These are phyloP conservation scores for Citrus australasica DNA, from an alignment of 345 rosid species.

Conservation along the genomic window DNA sequence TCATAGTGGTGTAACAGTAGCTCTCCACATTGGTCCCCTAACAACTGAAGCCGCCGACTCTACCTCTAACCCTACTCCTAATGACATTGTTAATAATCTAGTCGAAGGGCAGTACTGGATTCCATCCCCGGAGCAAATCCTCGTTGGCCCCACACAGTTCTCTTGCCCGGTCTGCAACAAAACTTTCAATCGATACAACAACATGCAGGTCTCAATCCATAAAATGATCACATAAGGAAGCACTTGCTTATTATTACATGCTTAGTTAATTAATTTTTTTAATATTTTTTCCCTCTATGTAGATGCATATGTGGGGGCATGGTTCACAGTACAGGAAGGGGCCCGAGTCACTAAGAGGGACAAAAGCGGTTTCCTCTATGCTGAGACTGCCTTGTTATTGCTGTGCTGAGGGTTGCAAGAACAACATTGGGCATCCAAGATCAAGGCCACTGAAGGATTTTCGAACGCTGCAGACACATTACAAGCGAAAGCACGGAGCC, in stretches of 20 bases:
- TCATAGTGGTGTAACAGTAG: conserved; percentile 54
- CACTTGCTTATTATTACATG: too few relatives aligned
- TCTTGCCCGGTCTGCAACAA: conserved; percentile 86
- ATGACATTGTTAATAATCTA: conserved; percentile 18
- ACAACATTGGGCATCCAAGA: conserved; percentile 82
- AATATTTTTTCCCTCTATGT: background rate
- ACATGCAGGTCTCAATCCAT: conserved; percentile 66
- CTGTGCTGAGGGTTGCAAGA: conserved; percentile 76
- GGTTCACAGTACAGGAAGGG: conserved; percentile 89
- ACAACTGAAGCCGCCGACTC: conserved; percentile 20
- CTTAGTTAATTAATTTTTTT: too few relatives aligned
- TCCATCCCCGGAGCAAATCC: conserved; percentile 83
- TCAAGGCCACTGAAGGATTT: conserved; percentile 84
- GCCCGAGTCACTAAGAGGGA: conserved; percentile 72
- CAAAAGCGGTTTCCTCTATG: conserved; percentile 58
- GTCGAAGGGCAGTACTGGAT: conserved; percentile 75
- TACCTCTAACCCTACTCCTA: conserved; percentile 33
- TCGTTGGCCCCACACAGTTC: conserved; percentile 93
- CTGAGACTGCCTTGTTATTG: conserved; percentile 82
- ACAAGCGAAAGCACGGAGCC: conserved; percentile 76
- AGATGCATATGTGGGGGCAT: conserved; percentile 99
- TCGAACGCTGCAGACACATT: conserved; percentile 90
- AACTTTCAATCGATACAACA: conserved; percentile 85
- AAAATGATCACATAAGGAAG: background rate
- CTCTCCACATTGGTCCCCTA: conserved; percentile 70